Evolutionary conservation across 306 rosid genomes (phyloP).

Genomic region (Styphnolobium japonicum): DNA sequence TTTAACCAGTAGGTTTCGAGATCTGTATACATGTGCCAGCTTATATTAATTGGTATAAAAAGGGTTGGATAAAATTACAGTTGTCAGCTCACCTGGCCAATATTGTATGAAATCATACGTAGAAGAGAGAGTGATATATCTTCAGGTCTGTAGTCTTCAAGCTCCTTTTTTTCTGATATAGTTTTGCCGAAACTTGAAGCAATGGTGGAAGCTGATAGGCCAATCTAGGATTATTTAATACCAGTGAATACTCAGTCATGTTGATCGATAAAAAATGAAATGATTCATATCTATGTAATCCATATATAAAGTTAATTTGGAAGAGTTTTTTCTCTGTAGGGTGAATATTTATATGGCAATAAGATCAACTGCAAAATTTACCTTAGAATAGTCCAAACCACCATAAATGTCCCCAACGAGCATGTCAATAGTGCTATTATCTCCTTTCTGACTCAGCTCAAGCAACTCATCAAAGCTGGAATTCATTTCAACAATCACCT

Average conservation of each 20-base stretch:
- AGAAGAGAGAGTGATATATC: conserved; percentile 96
- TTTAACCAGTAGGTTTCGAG: neutral
- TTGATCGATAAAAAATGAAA: conserved; percentile 21
- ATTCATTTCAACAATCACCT: conserved; percentile 37
- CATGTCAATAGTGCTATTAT: conserved; percentile 91
- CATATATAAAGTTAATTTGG: neutral
- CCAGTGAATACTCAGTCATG: conserved; percentile 28
- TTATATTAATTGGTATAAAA: neutral
- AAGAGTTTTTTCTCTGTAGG: neutral
- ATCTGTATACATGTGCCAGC: neutral
- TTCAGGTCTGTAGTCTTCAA: conserved; percentile 94
- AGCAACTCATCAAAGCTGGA: conserved; percentile 94
- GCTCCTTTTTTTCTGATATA: conserved; percentile 86
- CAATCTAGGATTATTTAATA: conserved; percentile 60
- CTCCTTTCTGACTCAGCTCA: conserved; percentile 96
- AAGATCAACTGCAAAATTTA: conserved; percentile 30
- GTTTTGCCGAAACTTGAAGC: conserved; percentile 99
- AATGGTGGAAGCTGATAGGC: conserved; percentile 93
- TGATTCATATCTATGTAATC: conserved; percentile 6
- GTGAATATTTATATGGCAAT: neutral
- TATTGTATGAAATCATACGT: conserved; percentile 96
- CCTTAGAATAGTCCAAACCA: conserved; percentile 97
- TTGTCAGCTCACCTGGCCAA: conserved; percentile 81
- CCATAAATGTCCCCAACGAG: conserved; percentile 99
- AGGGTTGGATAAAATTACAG: neutral